Base-by-base conservation (phyloP, 1,284 basidiomycete genomes). In the Cryptococcus sp. region DNA sequence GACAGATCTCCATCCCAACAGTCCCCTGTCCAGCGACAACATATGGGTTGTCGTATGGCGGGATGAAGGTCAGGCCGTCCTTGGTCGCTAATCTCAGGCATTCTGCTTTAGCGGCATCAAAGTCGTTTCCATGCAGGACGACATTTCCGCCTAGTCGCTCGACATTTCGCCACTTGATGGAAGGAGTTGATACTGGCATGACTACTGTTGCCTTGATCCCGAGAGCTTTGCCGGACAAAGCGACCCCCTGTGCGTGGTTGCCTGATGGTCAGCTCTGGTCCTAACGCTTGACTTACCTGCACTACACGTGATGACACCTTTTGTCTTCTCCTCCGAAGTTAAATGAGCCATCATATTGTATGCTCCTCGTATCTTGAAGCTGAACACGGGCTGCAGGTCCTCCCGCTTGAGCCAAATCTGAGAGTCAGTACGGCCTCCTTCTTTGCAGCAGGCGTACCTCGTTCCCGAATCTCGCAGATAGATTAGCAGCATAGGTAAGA, bases 321-420 rank as follows among this genome's bases (percentile, higher is more conserved):
- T 94, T 88, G 90, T 91, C 59, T 92, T 83, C 64, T 98, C 92
- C 54, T 92, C 90, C 22, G 87, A 84, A 10, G 80, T 80, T 42
- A 99, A 78, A 73, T 83, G 83, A 5, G 90, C 89, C 96, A 99
- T 99, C 73, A 98, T 90, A 76, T 99, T 99, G 80, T 96, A 98
- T 18, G 96, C 96, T 22, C 96, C 96, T 7, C 96, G 81, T 51
- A 96, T 91, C 72, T 99, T 99, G 85, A 99, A 99, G 70, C 88
- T 91, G 74, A 98, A 99, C 16, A 99, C 96, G 60, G 97, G 91
- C 56, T 98, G 96, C 82, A 96, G 73, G 65, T 98, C 96, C 77
- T 98, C 96, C 39, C 96, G 83, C 79, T 99, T 99, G 56, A 99
- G 82, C 82, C 87, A 91, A 73, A 99, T 87, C 65, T 72, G 39